These are phyloP conservation scores for Alloteropsis semialata DNA, from an alignment of 176 grass and related monocot genomes.

Conservation along the genomic window DNA sequence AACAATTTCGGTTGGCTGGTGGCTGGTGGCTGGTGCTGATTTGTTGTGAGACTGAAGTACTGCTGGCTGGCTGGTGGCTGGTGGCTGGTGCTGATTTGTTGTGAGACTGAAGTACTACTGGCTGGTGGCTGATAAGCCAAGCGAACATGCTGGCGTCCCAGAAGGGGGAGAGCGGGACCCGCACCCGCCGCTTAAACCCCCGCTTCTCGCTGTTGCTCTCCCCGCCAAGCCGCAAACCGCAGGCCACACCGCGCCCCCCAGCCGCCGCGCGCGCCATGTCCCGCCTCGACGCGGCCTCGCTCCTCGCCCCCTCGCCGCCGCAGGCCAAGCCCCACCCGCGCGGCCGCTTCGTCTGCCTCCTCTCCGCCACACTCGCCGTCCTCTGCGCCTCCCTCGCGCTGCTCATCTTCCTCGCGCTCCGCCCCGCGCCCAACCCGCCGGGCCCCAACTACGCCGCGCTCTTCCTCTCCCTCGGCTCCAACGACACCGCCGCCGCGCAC, in stretches of 20 bases:
- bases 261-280: conserved; percentile 18
- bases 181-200: background rate
- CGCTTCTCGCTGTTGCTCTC: background rate
- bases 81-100: too few species aligned
- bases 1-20: too few species aligned
- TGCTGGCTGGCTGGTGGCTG: too few species aligned
- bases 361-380: background rate
- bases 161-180: background rate
- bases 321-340: background rate
- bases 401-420: conserved; percentile 11
- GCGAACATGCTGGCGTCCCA: background rate
- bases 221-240: background rate
- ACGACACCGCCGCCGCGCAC: conserved; percentile 65
- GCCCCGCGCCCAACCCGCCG: background rate
- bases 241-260: background rate
- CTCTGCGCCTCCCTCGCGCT: background rate
- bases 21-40: too few species aligned
- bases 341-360: conserved; percentile 4
- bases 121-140: too few species aligned
- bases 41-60: too few species aligned
- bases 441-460: conserved; percentile 44
- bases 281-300: conserved; percentile 28
- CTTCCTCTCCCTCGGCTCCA: conserved; percentile 67
- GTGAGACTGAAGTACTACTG: too few species aligned
- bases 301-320: conserved; percentile 2